Base-by-base conservation (phyloP, 148 eudicot genomes). In the Vaccinium macrocarpon region DNA sequence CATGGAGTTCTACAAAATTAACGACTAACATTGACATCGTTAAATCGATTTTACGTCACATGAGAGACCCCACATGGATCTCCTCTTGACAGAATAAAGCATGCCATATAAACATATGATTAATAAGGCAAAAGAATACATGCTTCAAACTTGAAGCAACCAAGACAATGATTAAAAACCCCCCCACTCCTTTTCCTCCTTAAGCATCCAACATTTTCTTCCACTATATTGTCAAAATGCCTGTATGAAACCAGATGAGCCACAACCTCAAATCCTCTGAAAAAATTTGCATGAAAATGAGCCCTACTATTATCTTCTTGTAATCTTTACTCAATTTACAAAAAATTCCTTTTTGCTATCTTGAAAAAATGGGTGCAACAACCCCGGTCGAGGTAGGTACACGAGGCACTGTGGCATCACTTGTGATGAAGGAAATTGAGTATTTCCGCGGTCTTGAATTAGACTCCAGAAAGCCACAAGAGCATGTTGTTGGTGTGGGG, bases 381-480 rank as follows among this genome's bases (percentile, higher is more conserved):
- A 85, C 89, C 73, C 97, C 95, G 0, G 82, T 97, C 21, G 96
- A 95, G 86, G 90, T 96, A 25, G 98, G 98, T 77, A 91, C 97
- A 15, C 87, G 97, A 81, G 98, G 98, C 53, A 94, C 97, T 0
- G 91, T 96, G 18, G 98, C 97, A 72, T 92, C 94, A 4, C 95
- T 96, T 23, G 92, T 96, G 72, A 93, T 81, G 88, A 85, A 91
- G 72, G 98, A 94, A 85, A 94, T 94, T 2, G 98, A 96, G 82
- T 94, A 92, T 82, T 96, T 93, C 85, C 89, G 84, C 32, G 83
- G 82, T 71, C 70, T 89, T 19, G 94, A 93, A 68, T 1, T 88
- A 23, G 89, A 88, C 62, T 79, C 86, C 12, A 85, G 76, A 84
- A 89, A 83, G 84, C 85, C 81, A 13, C 68, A 27, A 57, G 88